Evolutionary conservation across 1,284 basidiomycete species (phyloP), one percentile per base, ranked within the genome.

Genomic region (Cerrena zonata): DNA sequence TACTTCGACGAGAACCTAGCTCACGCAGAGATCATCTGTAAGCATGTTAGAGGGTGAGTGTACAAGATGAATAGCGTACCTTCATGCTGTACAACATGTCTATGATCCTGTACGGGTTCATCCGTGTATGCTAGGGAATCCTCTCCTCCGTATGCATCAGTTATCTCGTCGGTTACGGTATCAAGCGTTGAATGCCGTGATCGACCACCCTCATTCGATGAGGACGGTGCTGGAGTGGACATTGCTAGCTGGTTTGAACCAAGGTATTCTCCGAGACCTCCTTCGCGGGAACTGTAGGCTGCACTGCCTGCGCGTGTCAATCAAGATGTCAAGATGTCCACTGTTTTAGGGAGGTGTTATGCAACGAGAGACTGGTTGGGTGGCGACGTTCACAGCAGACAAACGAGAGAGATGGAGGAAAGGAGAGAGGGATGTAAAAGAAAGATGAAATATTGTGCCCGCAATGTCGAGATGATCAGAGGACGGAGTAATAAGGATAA

Each of bases 261-360:
- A 7, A 15, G 30, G 7, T 7, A 15, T 34, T 34, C 7, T 7
- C 30, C 15, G 30, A 34, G 30, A 34, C 7, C 30, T 15, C 7
- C 7, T 34, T 34, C 30, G 30, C 30, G 30, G 30, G 30, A 34
- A 34, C 7, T 15, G 7, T 7, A 7, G 30, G 7, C 30, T 34
- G 30, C 30, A n/a, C n/a, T n/a, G n/a, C 15, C 30, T 15, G 7
- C 30, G 30, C 15, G 30, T 34, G 30, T 34, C 7, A 15, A 34
- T 34, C 30, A 34, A 34, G 30, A 34, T 34, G 30, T 15, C 30
- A 34, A n/a, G 30, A 34, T 34, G 30, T 15, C 30, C 7, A 34
- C n/a, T 41, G 18, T 26, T 23, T 46, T 46, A 26, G 7, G 54
- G 38, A n/a, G 56, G 53, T 53, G 37, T 40, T 22, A 19, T 45